Base-by-base conservation (phyloP, 148 eudicot species). In the Dysphania ambrosioides region DNA sequence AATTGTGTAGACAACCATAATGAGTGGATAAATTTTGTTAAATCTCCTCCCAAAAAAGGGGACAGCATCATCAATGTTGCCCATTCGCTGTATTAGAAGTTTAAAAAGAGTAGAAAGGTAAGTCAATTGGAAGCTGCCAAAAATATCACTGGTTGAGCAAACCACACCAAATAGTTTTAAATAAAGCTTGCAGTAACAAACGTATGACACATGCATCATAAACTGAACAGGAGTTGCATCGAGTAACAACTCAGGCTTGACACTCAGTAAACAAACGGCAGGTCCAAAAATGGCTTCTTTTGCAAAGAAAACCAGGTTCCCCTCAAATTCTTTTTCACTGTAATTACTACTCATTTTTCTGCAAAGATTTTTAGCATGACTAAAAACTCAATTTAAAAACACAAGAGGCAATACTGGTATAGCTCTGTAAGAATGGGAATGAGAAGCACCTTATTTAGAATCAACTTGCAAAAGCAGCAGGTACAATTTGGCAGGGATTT, bases 21-120 rank as follows among this genome's bases (percentile, higher is more conserved):
- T 87, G 70, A 93, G 95, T 10, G 97, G 98, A 78, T 85, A 93
- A 2, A 93, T 87, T 84, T 81, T 88, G 88, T 93, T 93, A 79
- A 95, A 95, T 40, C 90, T 86, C 79, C 68, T 73, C 36, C 97
- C 97, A 68, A 92, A 95, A 78, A 90, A 92, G 74, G 99, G 96
- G 44, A 90, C 96, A 42, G 97, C 97, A 38, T 88, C 81, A 70
- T 90, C 97, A 24, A 92, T 88, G 41, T 80, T 95, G 78, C 99
- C 97, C 97, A 95, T 90, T 55, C 90, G 81, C 94, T 92, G 93
- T 77, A 80, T 72, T 63, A 32, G 79, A 47, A 73, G 38, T 51
- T 71, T 40, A 31, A 40, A 60, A 61, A 61, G 11, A 70, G 60
- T 23, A 30, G 18, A 76, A 55, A 15, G 34, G n/a, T 80, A 31